These are phyloP conservation scores for Clitopilus hobsonii DNA, from an alignment of 768 basidiomycete species.

Conservation along the genomic window DNA sequence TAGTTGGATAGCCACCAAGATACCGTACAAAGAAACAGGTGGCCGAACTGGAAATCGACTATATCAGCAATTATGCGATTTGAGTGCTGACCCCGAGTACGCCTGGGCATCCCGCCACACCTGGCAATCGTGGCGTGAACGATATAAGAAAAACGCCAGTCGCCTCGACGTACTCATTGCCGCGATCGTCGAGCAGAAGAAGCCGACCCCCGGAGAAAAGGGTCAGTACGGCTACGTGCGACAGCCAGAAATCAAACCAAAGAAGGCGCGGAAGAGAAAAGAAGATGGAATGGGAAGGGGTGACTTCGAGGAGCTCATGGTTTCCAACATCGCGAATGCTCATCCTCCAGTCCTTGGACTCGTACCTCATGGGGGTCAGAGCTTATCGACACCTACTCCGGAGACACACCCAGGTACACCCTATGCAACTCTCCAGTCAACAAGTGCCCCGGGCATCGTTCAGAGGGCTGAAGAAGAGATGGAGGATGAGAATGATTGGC, in stretches of 20 bases:
- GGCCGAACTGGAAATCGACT: slow-evolving; percentile 79
- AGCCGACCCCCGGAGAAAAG: slow-evolving; percentile 66
- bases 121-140: slow-evolving; percentile 88
- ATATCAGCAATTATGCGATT: slow-evolving; percentile 77
- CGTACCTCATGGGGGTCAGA: not conserved
- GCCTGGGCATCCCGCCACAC: slow-evolving; percentile 80
- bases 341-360: not conserved
- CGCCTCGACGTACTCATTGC: slow-evolving; percentile 65
- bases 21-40: slow-evolving; percentile 79
- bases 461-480: slow-evolving; percentile 58
- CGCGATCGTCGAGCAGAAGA: slow-evolving; percentile 64
- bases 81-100: slow-evolving; percentile 68
- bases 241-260: slow-evolving; percentile 65
- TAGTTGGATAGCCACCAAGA: slow-evolving; percentile 77
- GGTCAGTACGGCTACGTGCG: slow-evolving; percentile 83
- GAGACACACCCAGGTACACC: not conserved
- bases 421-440: slow-evolving; percentile 17
- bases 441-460: slow-evolving; percentile 17
- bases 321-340: slow-evolving; percentile 1
- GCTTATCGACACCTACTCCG: not conserved
- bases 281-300: slow-evolving; percentile 21
- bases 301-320: slow-evolving; percentile 18
- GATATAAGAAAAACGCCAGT: slow-evolving; percentile 78
- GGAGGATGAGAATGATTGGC: slow-evolving; percentile 70
- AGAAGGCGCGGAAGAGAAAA: slow-evolving; percentile 48